Evolutionary conservation across 2,329 filamentous ascomycete species (phyloP), one percentile per base, ranked within the genome.

Genomic region (Aspergillus sojae): DNA sequence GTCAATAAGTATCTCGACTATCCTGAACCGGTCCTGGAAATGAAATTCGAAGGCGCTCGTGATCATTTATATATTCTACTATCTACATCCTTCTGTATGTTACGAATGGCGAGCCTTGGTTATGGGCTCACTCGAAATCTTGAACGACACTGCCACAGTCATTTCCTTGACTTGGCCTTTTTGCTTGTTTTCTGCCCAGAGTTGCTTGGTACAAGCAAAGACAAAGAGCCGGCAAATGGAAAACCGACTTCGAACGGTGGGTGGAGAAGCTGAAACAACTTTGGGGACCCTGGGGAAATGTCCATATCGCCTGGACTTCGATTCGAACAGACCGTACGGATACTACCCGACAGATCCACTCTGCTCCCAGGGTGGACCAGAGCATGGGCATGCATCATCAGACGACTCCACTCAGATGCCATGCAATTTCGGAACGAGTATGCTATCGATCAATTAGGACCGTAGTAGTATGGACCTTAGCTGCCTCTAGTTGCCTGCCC

Each of bases 151-250:
- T 21, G 4, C n/a, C 26, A 10, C 3, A 23, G 4, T 3, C 9
- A 26, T 41, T 39, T 34, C 52, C 21, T 55, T 21, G 21, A 21
- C 30, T 55, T 55, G 52, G 52, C 52, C n/a, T 19, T n/a, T 55
- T 55, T 55, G 52, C 52, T 55, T 55, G 21, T 55, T 55, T 39
- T 5, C 12, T 55, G 52, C 52, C 52, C 9, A 55, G 52, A 55
- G 32, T 39, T 55, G 52, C 52, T 55, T 55, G 52, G 52, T 39
- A 55, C 10, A 55, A 55, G 52, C n/a, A 55, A 55, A 39, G 32
- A 21, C n/a, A 39, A 10, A 21, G 14, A 3, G 2, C 11, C 14
- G 7, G 32, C 52, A 32, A 55, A 32, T 55, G 9, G 11, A 55
- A 2, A 12, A 21, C 19, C 32, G 12, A 26, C 32, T 6, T 23